Evolutionary conservation across 2,329 filamentous ascomycete genomes (phyloP), one percentile per base, ranked within the genome.

Genomic region (Ceratocystis ficicola): DNA sequence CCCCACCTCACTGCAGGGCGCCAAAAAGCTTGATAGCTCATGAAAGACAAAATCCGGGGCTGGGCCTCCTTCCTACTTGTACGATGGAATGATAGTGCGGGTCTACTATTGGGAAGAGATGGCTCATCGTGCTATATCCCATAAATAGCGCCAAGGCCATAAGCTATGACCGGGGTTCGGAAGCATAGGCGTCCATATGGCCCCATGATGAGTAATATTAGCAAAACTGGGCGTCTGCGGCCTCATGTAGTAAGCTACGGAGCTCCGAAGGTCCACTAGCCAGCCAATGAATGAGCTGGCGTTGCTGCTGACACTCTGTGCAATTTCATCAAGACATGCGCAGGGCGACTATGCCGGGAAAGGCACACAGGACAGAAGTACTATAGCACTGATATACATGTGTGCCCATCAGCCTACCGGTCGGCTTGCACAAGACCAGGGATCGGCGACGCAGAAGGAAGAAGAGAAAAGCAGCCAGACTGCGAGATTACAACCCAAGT

Each of bases 211-310:
- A 36, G 28, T 3, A n/a, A 6, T 8, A n/a, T 7, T 5, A 17
- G 17, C 12, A 28, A 59, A 36, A 25, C 55, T 59, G 28, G 25
- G 17, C 55, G 17, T n/a, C 8, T 17, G 17, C 7, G 52, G 48
- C 22, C 48, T 36, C 15, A 59, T 36, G 55, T 30, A 59, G 55
- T 59, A 28, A 59, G 55, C 15, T 10, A n/a, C 55, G 55, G 55
- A 59, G 55, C 28, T 59, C 55, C 55, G 55, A 59, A 59, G 55
- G 5, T 5, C 17, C 7, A n/a, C 55, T n/a, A 8, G 3, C 55
- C 28, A 8, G 3, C 55, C 28, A 59, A 20, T 36, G 1, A 15
- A n/a, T 36, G 55, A 30, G 55, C 15, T n/a, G 22, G 55, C n/a
- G 17, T 8, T 59, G 5, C 28, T 36, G 55, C 55, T 59, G 55